Percentiles rank a stretch among this genome's conserved stretches.
Conservation (phyloP, 306 rosid species). For the Fragaria vesca region DNA sequence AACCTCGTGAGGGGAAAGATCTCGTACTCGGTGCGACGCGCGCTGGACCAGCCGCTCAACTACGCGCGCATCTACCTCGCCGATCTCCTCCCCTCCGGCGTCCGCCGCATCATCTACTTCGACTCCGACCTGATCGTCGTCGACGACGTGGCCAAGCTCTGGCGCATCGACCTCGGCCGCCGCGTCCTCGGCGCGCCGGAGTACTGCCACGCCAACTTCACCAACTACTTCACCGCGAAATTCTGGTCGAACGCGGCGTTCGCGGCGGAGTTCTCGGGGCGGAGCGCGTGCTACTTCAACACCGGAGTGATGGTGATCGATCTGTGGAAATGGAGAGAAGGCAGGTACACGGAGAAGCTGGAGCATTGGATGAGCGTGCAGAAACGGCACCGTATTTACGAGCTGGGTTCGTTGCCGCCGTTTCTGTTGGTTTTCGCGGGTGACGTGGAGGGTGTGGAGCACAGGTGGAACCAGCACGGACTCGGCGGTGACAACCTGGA, state of each 20-base stretch:
- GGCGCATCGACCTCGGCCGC: constrained; percentile 55
- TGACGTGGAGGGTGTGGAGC: constrained; percentile 71
- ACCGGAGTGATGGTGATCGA: constrained; percentile 97
- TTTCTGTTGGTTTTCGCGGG: constrained; percentile 85
- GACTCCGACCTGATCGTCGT: constrained; percentile 86
- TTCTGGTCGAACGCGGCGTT: constrained; percentile 64
- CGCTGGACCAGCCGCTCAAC: constrained; percentile 86
- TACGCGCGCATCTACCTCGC: constrained; percentile 90
- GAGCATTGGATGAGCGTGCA: constrained; percentile 90
- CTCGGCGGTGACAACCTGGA: constrained; percentile 84
- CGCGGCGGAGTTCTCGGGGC: constrained; percentile 53
- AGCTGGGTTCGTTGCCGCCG: constrained; percentile 84
- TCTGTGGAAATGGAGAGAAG: constrained; percentile 76
- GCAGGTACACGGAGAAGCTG: constrained; percentile 57
- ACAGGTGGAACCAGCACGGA: constrained; percentile 95
- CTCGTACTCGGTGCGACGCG: constrained; percentile 76
- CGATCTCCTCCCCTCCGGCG: constrained; percentile 57
- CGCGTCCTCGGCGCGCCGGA: constrained; percentile 88
- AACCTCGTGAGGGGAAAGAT: constrained; percentile 75
- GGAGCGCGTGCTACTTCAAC: constrained; percentile 76
- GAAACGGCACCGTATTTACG: constrained; percentile 75
- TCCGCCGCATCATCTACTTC: constrained; percentile 72
- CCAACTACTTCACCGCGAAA: constrained; percentile 67
- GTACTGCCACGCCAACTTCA: constrained; percentile 89
- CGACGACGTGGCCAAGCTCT: constrained; percentile 86